Evolutionary conservation across 2,329 filamentous ascomycete species (phyloP).

Genomic region (Ciborinia camelliae): DNA sequence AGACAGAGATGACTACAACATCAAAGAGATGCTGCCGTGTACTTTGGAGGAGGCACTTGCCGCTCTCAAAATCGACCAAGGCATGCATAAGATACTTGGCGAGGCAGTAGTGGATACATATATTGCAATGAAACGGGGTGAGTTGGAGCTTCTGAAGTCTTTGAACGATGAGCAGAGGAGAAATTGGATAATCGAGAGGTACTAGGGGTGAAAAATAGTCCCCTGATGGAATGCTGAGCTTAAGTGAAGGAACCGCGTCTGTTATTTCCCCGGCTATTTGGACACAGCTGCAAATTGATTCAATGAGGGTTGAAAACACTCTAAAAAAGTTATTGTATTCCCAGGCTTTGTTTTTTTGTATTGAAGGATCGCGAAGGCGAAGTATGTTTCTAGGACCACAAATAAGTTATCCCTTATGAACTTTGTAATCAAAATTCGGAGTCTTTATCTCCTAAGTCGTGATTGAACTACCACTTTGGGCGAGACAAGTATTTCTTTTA

Average conservation of each 20-base stretch:
- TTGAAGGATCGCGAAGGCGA: neutral
- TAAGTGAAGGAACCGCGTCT: neutral
- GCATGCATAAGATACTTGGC: constrained; percentile 47
- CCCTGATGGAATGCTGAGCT: neutral
- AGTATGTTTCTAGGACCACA: neutral
- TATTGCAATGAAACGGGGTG: constrained; percentile 54
- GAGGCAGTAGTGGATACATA: constrained; percentile 54
- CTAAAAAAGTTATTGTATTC: neutral
- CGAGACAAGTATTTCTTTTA: neutral
- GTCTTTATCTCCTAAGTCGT: neutral
- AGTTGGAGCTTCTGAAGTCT: constrained; percentile 48
- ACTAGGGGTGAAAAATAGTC: constrained; percentile 41
- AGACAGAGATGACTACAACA: constrained; percentile 50
- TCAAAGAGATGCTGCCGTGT: constrained; percentile 52
- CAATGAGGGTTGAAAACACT: neutral
- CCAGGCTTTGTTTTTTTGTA: neutral
- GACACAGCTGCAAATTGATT: neutral
- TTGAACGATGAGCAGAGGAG: constrained; percentile 50
- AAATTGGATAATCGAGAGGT: constrained; percentile 64
- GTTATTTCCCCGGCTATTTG: neutral
- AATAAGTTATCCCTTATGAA: neutral
- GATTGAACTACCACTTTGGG: neutral
- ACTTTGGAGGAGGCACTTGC: constrained; percentile 53
- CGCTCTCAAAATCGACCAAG: constrained; percentile 48
- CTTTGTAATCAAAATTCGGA: neutral